phyloP scores from a whole-genome alignment of 164 flowering plant genomes.

The Houttuynia cordata region DNA sequence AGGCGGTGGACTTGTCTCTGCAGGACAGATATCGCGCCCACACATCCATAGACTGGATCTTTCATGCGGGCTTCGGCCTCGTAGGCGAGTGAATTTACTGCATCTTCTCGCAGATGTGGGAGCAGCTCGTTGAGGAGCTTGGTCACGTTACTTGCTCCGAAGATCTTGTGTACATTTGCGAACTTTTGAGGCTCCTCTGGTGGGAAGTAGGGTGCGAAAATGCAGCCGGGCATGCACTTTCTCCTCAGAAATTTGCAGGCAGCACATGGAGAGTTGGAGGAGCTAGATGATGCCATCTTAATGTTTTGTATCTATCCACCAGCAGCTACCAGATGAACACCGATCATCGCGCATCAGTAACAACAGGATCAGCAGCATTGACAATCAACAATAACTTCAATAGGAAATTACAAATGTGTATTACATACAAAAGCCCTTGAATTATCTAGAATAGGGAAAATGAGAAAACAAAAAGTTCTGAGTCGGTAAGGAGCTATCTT shows the following conservation, averaged over 20 bases:
- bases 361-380: too few species aligned
- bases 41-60: conserved; percentile 76
- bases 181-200: conserved; percentile 74
- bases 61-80: conserved; percentile 69
- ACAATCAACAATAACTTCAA: too few species aligned
- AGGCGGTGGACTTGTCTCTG: conserved; percentile 59
- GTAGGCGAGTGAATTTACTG: conserved; percentile 66
- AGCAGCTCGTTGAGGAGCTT: conserved; percentile 56
- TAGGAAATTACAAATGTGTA: too few species aligned
- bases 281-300: conserved; percentile 43
- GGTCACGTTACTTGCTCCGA: conserved; percentile 73
- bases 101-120: conserved; percentile 65
- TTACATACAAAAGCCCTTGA: too few species aligned
- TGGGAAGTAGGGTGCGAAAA: conserved; percentile 68
- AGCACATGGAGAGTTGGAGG: conserved; percentile 61
- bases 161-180: conserved; percentile 69
- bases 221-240: conserved; percentile 54
- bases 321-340: too few species aligned
- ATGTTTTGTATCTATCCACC: too few species aligned
- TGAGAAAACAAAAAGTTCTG: too few species aligned
- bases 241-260: conserved; percentile 71
- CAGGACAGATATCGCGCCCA: conserved; percentile 66
- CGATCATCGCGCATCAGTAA: too few species aligned
- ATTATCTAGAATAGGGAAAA: too few species aligned
- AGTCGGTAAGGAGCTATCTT: too few species aligned